Base-by-base conservation (phyloP, 2,329 filamentous ascomycete genomes). In the Penicillium digitatum region DNA sequence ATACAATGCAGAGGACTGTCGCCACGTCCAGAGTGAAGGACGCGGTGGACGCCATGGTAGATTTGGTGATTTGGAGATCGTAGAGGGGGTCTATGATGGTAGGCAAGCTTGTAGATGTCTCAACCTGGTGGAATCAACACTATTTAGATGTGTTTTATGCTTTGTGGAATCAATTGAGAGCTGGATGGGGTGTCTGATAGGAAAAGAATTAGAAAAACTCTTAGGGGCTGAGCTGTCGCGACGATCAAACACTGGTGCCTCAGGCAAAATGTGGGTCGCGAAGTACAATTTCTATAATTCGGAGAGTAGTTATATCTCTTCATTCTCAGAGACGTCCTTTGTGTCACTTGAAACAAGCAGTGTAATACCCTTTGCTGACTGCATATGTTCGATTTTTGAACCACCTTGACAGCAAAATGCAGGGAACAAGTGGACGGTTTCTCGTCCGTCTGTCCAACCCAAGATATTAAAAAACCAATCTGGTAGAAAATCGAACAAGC, bases 1-100 rank as follows among this genome's bases (percentile, higher is more conserved):
- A 77, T 42, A 78, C 72, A 56, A 86, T 76, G 53, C 81, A 84
- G 57, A 82, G 70, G 39, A 81, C 62, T 6, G 83, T 86, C 6
- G 79, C 64, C 10, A 62, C 48, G 60, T 77, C 74, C 34, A 76
- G 63, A 12, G 65, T 67, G 59, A 76, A 77, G n/a, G 67, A 57
- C 12, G 55, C 55, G 39, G 48, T 42, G 34, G 65, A 39, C 39
- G 62, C 48, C 66, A 65, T 65, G 48, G 38, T 61, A 50, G 48
- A 46, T 27, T 49, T 38, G 20, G 11, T 37, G 46, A 20, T 22
- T 22, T 24, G 34, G 24, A 45, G 35, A 45, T 53, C 29, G 22
- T 29, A 26, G 20, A 2, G 16, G 8, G 12, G 22, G 27, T 20
- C 6, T 47, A 24, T 38, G 34, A 29, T 18, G 35, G 26, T 16